These are phyloP conservation scores for Cyclostephanos invisitatus DNA, from an alignment of 108 stramenopile genomes.

Conservation along the genomic window DNA sequence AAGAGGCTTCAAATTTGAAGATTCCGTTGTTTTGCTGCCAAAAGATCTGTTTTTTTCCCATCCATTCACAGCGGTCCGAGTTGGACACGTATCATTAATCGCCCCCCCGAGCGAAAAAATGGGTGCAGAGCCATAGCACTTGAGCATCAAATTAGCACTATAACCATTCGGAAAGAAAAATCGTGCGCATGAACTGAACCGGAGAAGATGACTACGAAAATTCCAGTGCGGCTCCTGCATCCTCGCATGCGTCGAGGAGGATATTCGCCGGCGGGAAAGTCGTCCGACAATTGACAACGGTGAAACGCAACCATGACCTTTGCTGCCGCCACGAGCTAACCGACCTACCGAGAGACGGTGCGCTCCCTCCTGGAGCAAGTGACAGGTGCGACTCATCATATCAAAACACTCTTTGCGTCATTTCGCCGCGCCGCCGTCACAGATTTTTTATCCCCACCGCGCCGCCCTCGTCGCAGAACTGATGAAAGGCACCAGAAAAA, in stretches of 20 bases:
- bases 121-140: neutral
- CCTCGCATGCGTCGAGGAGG: neutral
- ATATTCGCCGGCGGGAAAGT: neutral
- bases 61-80: neutral
- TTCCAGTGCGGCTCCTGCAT: slow-evolving; percentile 3
- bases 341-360: slow-evolving; percentile 4
- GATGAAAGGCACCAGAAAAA: no score
- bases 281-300: neutral
- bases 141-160: slow-evolving; percentile 1
- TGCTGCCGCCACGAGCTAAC: neutral
- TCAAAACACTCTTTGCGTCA: no score
- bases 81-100: neutral
- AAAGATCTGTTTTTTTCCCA: slow-evolving; percentile 4
- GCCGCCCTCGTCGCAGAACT: no score
- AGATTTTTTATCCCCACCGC: no score
- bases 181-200: neutral
- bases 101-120: neutral
- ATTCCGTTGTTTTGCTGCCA: neutral
- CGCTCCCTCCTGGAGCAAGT: neutral
- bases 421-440: no score
- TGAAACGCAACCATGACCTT: neutral
- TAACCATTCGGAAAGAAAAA: neutral
- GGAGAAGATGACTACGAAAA: neutral
- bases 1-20: slow-evolving; percentile 1
- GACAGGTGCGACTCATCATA: neutral